Evolutionary conservation across 1,139 yeast genomes (phyloP).

Genomic region (Hyphopichia wangnamkhiaoensis): DNA sequence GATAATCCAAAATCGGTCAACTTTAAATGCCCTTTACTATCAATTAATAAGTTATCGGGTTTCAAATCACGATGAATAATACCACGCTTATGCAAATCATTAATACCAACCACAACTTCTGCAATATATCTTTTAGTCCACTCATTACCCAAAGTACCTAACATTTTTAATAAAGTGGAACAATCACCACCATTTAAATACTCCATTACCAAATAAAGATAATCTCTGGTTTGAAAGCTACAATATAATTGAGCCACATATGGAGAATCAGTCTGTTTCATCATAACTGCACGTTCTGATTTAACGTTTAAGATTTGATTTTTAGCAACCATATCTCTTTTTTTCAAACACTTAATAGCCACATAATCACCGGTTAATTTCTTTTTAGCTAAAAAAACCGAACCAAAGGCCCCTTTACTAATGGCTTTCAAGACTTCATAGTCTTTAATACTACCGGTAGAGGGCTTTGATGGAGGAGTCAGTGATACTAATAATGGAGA

Average conservation of each 20-base stretch:
- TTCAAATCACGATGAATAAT: slow-evolving; percentile 93
- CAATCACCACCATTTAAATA: slow-evolving; percentile 95
- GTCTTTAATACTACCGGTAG: slow-evolving; percentile 76
- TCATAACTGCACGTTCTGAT: slow-evolving; percentile 95
- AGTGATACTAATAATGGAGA: slow-evolving; percentile 80
- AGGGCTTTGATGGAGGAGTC: slow-evolving; percentile 46
- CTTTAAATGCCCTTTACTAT: slow-evolving; percentile 82
- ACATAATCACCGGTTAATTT: slow-evolving; percentile 90
- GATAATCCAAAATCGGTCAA: slow-evolving; percentile 94
- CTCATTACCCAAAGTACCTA: slow-evolving; percentile 79
- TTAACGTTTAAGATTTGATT: slow-evolving; percentile 94
- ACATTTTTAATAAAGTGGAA: slow-evolving; percentile 77
- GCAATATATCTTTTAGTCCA: slow-evolving; percentile 90
- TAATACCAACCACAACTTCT: slow-evolving; percentile 88
- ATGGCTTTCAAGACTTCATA: slow-evolving; percentile 91
- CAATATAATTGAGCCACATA: slow-evolving; percentile 89
- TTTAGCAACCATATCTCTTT: slow-evolving; percentile 95
- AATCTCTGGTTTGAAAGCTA: slow-evolving; percentile 87
- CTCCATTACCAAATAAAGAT: slow-evolving; percentile 92
- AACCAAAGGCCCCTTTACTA: slow-evolving; percentile 96
- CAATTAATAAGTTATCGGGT: slow-evolving; percentile 91
- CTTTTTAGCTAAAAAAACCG: slow-evolving; percentile 84
- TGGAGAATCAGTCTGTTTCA: slow-evolving; percentile 93
- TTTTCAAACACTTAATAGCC: slow-evolving; percentile 92
- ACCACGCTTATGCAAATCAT: slow-evolving; percentile 83